Evolutionary conservation across 768 basidiomycete species (phyloP).

Genomic region (Boletus subparvulus): DNA sequence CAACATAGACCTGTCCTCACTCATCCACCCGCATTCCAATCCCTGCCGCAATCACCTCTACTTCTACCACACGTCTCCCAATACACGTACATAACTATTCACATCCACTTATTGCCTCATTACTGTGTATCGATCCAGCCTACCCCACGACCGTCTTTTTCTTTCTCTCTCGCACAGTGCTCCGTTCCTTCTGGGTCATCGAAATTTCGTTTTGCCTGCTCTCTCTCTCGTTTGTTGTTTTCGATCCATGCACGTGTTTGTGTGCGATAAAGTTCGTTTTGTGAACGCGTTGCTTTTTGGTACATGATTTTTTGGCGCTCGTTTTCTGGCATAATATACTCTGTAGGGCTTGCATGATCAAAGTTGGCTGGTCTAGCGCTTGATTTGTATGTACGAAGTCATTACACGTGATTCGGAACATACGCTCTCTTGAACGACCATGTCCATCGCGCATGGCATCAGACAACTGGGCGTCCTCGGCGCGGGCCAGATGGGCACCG

Average conservation of each 20-base stretch:
- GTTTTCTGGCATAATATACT: slow-evolving; percentile 13
- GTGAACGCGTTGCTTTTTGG: slow-evolving; percentile 19
- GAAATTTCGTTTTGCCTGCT: slow-evolving; percentile 21
- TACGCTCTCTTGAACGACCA: slow-evolving; percentile 5
- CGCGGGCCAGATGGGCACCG: slow-evolving; percentile 88
- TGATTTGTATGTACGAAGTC: not conserved
- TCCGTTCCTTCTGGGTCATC: slow-evolving; percentile 12
- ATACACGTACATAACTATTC: slow-evolving; percentile 29
- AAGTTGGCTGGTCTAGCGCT: slow-evolving; percentile 19
- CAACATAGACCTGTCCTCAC: slow-evolving; percentile 21
- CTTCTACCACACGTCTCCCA: not conserved
- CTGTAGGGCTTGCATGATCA: slow-evolving; percentile 12
- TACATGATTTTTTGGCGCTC: slow-evolving; percentile 19
- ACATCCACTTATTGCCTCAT: slow-evolving; percentile 26
- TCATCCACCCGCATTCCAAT: slow-evolving; percentile 20
- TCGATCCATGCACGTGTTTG: slow-evolving; percentile 4
- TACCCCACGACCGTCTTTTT: slow-evolving; percentile 12
- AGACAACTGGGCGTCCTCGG: slow-evolving; percentile 76
- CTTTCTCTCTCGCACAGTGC: slow-evolving; percentile 15
- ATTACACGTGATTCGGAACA: slow-evolving; percentile 18
- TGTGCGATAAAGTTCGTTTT: slow-evolving; percentile 15
- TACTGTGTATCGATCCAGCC: slow-evolving; percentile 26
- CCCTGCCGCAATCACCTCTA: slow-evolving; percentile 15
- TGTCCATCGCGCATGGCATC: slow-evolving; percentile 66
- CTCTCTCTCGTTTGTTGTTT: slow-evolving; percentile 19